These are phyloP conservation scores for Penstemon davidsonii DNA, from an alignment of 257 asterid species.

Conservation along the genomic window DNA sequence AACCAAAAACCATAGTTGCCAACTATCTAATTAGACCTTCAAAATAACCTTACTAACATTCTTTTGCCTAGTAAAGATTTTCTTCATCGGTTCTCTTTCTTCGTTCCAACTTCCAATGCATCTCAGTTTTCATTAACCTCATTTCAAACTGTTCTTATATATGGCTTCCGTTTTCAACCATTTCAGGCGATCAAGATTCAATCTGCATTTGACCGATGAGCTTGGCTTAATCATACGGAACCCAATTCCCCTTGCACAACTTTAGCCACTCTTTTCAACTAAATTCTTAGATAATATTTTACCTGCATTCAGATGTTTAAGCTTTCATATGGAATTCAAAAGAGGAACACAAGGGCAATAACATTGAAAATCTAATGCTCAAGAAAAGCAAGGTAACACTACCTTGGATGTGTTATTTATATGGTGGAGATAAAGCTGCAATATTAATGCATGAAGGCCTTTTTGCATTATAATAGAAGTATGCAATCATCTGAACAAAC, in stretches of 20 bases:
- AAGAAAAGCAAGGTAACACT: not conserved
- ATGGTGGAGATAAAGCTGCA: conserved; percentile 34
- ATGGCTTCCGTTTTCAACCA: too few relatives aligned
- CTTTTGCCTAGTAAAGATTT: too few relatives aligned
- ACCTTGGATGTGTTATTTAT: conserved; percentile 33
- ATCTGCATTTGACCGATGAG: not conserved
- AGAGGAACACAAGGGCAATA: not conserved
- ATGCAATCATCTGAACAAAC: conserved; percentile 89
- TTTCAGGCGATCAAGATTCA: not conserved
- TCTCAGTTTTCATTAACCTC: too few relatives aligned
- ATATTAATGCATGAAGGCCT: conserved; percentile 65
- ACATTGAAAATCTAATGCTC: not conserved
- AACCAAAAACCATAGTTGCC: too few relatives aligned
- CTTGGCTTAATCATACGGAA: not conserved
- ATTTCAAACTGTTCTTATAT: too few relatives aligned
- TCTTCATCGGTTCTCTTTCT: too few relatives aligned
- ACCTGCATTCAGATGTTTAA: conserved; percentile 11
- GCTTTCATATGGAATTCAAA: not conserved
- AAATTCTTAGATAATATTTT: not conserved
- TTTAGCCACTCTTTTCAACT: not conserved
- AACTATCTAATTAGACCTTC: too few relatives aligned
- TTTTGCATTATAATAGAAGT: conserved; percentile 80
- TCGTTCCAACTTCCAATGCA: too few relatives aligned
- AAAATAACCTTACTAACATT: too few relatives aligned
- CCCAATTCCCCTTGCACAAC: not conserved